Percentiles rank a stretch among this genome's conserved stretches.
Evolutionary conservation across 768 basidiomycete genomes (phyloP).

Genomic region (Suillus brevipes): DNA sequence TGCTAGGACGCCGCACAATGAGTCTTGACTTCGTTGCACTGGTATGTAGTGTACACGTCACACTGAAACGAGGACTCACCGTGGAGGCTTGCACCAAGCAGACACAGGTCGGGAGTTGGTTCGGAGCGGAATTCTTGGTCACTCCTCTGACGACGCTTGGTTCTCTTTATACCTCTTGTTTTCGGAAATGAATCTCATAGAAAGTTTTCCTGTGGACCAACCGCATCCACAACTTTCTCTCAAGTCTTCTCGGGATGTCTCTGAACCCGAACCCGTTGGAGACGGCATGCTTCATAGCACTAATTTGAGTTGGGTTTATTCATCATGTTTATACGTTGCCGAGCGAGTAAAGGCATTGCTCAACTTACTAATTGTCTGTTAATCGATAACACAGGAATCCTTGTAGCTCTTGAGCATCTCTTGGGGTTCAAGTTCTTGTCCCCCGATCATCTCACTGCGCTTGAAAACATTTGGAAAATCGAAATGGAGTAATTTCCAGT

Average conservation of each 20-base stretch:
- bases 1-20: not conserved
- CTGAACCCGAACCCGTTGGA: conserved; percentile 33
- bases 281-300: conserved; percentile 29
- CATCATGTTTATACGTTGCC: conserved; percentile 15
- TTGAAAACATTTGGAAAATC: conserved; percentile 7
- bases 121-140: conserved; percentile 1
- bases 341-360: conserved; percentile 30
- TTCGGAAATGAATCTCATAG: conserved; percentile 37
- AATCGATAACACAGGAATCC: conserved; percentile 14
- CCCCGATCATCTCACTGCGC: conserved; percentile 20
- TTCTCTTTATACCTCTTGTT: conserved; percentile 4
- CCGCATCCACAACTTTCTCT: conserved; percentile 12
- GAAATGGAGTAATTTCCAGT: conserved; percentile 14
- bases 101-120: not conserved
- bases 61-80: conserved; percentile 3
- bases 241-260: conserved; percentile 30
- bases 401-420: conserved; percentile 7
- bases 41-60: not conserved
- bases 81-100: not conserved
- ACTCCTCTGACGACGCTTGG: conserved; percentile 4
- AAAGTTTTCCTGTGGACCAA: conserved; percentile 27
- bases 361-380: conserved; percentile 32
- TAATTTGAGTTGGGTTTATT: conserved; percentile 16
- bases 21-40: not conserved
- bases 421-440: conserved; percentile 24